Base-by-base conservation (phyloP, 768 basidiomycete species). In the Suillus lakei region DNA sequence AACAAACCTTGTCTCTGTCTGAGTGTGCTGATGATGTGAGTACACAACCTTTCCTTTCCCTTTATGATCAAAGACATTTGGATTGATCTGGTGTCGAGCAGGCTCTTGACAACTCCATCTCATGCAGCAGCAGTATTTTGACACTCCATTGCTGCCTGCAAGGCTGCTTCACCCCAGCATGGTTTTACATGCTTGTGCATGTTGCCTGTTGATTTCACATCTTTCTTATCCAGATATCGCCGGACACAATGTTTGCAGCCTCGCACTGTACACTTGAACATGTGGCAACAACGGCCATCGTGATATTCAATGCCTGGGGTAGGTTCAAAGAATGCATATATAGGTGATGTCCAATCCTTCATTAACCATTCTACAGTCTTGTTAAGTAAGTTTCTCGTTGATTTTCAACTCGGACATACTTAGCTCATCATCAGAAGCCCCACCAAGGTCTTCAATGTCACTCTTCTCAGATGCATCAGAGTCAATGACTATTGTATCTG, bases 141-240 rank as follows among this genome's bases (percentile, higher is more conserved):
- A 18, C 41, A 43, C 7, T 56, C 53, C 34, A 23, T 28, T 28
- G 46, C 74, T 9, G 64, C 67, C 1, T 73, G 62, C 18, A 76
- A 41, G 3, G 67, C 70, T 4, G 77, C 76, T 8, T 44, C 34
- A 44, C 77, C 77, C 73, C 73, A 78, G 73, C 79, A 80, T 0
- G 15, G 32, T 13, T 66, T 66, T 0, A 67, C 73, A 66, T 80
- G 73, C 46, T 69, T 69, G 26, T 60, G 61, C 44, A 77, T 61
- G 69, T 79, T 79, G n/a, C 73, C 66, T 0, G 78, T 81, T 4
- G 72, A 77, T 18, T 61, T 64, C 1, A 60, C 58, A 65, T 78
- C 76, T 5, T 41, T 67, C 12, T 56, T 74, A 44, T 77, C 74
- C 2, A 74, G 67, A 46, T 71, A 77, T 2, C 68, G 62, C 2